Evolutionary conservation across 2,329 filamentous ascomycete genomes (phyloP), one percentile per base, ranked within the genome.

Genomic region (Colletotrichum lindemuthianum): DNA sequence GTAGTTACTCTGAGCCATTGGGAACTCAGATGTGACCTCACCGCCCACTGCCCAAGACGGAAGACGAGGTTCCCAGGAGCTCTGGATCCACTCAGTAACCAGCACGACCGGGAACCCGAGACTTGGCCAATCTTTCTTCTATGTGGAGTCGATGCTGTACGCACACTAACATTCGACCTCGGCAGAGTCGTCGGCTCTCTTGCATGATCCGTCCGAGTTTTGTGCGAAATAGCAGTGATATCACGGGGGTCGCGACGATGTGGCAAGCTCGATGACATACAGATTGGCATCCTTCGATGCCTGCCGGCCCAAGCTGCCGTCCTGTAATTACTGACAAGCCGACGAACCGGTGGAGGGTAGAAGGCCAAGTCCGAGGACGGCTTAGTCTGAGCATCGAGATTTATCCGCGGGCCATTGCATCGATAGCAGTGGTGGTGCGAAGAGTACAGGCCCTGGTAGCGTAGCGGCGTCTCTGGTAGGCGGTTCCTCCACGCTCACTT

Each of bases 211-310:
- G 51, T 55, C 34, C 24, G 24, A 24, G 24, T 3, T 24, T 24
- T 41, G 45, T 41, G 45, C 61, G 51, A 65, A 52, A 48, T 55
- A 44, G 45, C 34, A 39, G 50, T 65, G 61, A 61, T 56, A 65
- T 61, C 61, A 61, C 45, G 34, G 44, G 16, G 33, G 12, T 32
- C 40, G 33, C 43, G 50, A 55, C 16, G 15, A 55, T 24, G 58
- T 43, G 15, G 15, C 33, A 24, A 24, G 24, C 24, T 24, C 24
- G 24, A 24, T 24, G 24, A 24, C 24, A 24, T 24, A 24, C 24
- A 24, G 24, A 24, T 4, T 24, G 24, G 24, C 24, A 24, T 24
- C 24, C 24, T 24, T 24, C 24, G 24, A 24, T 24, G 5, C 24
- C 24, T 24, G 24, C 24, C 24, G 4, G 24, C 24, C 24, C 24